A percentile compares a stretch with the other conserved stretches of the same genome.
These are phyloP conservation scores for Crithidia brevicula DNA, from an alignment of 208 protist genomes.

Conservation along the genomic window DNA sequence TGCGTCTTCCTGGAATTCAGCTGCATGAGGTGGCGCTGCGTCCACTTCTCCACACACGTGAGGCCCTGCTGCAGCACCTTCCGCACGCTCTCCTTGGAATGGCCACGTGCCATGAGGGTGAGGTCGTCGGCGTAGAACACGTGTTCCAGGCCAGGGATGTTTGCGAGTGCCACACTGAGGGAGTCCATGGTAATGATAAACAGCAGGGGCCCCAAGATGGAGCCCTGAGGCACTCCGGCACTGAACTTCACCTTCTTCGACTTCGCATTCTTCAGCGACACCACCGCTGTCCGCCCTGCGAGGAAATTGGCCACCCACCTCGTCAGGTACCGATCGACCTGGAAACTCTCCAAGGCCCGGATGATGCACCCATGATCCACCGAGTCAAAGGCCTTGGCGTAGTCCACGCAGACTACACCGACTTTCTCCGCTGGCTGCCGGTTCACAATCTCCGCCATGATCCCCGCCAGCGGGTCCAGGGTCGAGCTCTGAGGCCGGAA, in stretches of 20 bases:
- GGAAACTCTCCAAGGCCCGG: not conserved
- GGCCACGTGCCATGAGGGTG: not conserved
- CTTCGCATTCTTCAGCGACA: not conserved
- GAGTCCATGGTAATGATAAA: slow-evolving; percentile 35
- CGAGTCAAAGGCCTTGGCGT: not conserved
- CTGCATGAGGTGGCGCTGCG: slow-evolving; percentile 17
- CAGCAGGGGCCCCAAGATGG: slow-evolving; percentile 26
- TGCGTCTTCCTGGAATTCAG: slow-evolving; percentile 20
- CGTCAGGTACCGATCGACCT: not conserved
- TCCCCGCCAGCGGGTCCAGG: slow-evolving; percentile 18
- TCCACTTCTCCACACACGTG: slow-evolving; percentile 16
- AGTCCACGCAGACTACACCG: not conserved
- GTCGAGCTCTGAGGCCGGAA: slow-evolving; percentile 25
- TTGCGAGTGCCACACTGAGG: slow-evolving; percentile 2
- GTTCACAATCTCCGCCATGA: not conserved
- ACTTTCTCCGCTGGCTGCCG: not conserved
- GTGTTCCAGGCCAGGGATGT: slow-evolving; percentile 13
- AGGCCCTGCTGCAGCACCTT: slow-evolving; percentile 13
- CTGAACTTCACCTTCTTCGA: slow-evolving; percentile 4
- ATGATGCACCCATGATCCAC: not conserved
- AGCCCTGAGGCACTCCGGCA: slow-evolving; percentile 29
- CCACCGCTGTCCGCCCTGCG: not conserved
- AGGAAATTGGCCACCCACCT: not conserved
- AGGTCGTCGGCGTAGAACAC: slow-evolving; percentile 32
- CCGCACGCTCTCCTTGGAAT: slow-evolving; percentile 9